Percentiles rank a stretch among this genome's conserved stretches.
These are phyloP conservation scores for Phoma sp. DNA, from an alignment of 2,329 filamentous ascomycete genomes.

Conservation along the genomic window DNA sequence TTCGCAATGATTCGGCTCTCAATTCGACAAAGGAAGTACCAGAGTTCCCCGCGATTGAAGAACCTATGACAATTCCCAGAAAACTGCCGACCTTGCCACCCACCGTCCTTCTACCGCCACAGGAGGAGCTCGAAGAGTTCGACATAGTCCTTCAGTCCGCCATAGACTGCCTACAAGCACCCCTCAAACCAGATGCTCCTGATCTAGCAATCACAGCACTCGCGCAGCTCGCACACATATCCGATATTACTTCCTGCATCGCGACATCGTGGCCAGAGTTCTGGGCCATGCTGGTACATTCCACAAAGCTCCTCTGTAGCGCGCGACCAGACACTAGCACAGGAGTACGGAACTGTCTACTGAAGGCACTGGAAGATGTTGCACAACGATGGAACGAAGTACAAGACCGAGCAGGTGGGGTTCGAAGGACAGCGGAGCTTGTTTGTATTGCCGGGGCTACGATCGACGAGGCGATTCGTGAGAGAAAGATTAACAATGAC, in stretches of 20 bases:
- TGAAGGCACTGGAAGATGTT: conserved; percentile 48
- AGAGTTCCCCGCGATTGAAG: background rate
- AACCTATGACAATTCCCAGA: background rate
- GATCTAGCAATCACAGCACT: conserved; percentile 65
- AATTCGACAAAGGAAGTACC: background rate
- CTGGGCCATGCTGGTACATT: conserved; percentile 67
- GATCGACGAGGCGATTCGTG: conserved; percentile 9
- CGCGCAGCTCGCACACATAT: conserved; percentile 57
- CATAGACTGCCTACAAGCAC: conserved; percentile 17
- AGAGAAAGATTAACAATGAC: conserved; percentile 2
- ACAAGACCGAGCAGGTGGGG: background rate
- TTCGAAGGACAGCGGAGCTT: conserved; percentile 1
- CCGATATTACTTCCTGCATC: conserved; percentile 36
- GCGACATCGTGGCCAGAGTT: conserved; percentile 50
- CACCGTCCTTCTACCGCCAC: background rate
- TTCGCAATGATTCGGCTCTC: background rate
- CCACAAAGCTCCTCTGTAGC: conserved; percentile 62
- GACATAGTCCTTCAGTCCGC: conserved; percentile 9
- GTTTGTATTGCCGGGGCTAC: background rate
- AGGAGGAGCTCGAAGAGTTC: conserved; percentile 14
- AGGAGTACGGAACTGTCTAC: no score
- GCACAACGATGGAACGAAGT: conserved; percentile 17
- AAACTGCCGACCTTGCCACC: background rate
- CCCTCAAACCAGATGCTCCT: conserved; percentile 60
- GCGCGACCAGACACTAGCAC: no score